A percentile compares a stretch with the other conserved stretches of the same genome.
These are phyloP conservation scores for Pyrrhoderma noxium DNA, from an alignment of 1,284 basidiomycete species.

Conservation along the genomic window DNA sequence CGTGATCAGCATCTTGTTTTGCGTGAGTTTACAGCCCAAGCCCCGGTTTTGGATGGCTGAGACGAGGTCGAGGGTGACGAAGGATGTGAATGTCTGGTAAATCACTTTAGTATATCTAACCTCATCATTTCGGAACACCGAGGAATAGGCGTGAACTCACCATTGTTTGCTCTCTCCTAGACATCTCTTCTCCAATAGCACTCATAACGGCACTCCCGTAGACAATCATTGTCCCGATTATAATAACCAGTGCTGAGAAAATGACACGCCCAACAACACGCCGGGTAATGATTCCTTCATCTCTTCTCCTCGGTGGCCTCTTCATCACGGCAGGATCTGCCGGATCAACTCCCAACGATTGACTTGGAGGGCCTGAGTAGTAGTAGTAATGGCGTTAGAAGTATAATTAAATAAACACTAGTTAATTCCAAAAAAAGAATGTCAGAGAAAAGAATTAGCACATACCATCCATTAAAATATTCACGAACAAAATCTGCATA, in stretches of 20 bases:
- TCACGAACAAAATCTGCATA: constrained; percentile 99
- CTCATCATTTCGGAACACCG: background rate
- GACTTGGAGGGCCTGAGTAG: constrained; percentile 86
- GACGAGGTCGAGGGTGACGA: constrained; percentile 94
- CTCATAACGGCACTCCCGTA: constrained; percentile 81
- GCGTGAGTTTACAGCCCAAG: constrained; percentile 67
- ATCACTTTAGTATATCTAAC: constrained; percentile 4
- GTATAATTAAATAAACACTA: constrained; percentile 7
- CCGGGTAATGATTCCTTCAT: constrained; percentile 78
- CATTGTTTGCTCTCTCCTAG: constrained; percentile 89
- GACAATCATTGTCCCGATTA: constrained; percentile 82
- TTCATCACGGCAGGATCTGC: constrained; percentile 88
- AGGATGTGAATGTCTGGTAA: constrained; percentile 88
- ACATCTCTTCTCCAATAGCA: constrained; percentile 53
- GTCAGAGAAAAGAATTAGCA: constrained; percentile 15
- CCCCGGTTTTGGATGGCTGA: constrained; percentile 94
- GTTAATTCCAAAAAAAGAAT: background rate
- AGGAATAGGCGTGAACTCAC: constrained; percentile 41
- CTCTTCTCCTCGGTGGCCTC: constrained; percentile 82
- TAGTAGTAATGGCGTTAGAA: background rate
- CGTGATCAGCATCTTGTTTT: constrained; percentile 85
- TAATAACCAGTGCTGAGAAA: constrained; percentile 89
- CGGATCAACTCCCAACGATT: constrained; percentile 94
- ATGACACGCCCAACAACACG: constrained; percentile 72
- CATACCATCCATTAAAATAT: constrained; percentile 96